Percentiles rank a stretch among this genome's conserved stretches.
Conservation (phyloP, 768 basidiomycete species). For the Rhodotorula kratochvilovae region DNA sequence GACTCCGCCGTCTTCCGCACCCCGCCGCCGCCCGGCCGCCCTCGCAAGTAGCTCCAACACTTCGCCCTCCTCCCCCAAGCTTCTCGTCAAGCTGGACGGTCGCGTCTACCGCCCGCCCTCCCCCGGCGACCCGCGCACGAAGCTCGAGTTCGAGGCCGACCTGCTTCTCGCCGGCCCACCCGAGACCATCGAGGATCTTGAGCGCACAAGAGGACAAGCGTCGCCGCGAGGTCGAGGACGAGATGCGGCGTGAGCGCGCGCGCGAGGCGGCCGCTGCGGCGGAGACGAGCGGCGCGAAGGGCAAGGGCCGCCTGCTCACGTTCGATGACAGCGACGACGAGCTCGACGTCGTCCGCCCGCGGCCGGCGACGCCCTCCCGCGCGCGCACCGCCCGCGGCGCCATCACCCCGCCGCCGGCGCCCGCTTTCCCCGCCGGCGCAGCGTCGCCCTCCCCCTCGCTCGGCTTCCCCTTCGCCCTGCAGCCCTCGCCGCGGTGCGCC, state of each 20-base stretch:
- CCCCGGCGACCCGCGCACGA: constrained; percentile 7
- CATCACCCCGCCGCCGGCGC: constrained; percentile 7
- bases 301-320: neutral
- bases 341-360: neutral
- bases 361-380: neutral
- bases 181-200: constrained; percentile 34
- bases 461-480: constrained; percentile 19
- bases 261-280: neutral
- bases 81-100: constrained; percentile 33
- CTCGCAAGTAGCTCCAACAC: neutral
- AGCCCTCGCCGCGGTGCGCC: neutral
- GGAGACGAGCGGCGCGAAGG: neutral
- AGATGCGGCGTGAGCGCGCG: constrained; percentile 4
- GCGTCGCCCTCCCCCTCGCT: neutral
- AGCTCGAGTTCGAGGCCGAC: constrained; percentile 18
- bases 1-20: constrained; percentile 16
- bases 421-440: neutral
- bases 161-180: constrained; percentile 23
- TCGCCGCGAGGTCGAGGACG: constrained; percentile 19
- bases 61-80: constrained; percentile 1
- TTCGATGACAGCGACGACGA: constrained; percentile 10
- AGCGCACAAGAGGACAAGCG: neutral
- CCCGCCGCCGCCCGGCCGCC: neutral
- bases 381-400: neutral
- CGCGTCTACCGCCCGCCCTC: constrained; percentile 34